phyloP scores from a whole-genome alignment of 352 stramenopile genomes.

The Thraustochytrium sp. region DNA sequence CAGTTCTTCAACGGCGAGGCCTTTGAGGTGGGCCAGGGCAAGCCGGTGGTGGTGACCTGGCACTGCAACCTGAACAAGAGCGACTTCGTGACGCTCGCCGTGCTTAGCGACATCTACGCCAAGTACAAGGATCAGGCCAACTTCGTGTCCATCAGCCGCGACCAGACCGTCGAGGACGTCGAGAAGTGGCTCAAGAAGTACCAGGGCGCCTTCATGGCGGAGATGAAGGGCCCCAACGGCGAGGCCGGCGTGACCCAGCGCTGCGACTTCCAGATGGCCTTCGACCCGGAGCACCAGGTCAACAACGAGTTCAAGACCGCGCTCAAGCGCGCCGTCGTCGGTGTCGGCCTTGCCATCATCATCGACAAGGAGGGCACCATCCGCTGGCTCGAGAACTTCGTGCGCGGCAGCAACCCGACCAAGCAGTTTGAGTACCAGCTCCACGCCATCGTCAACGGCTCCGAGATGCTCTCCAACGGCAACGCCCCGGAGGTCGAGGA shows the following conservation, averaged over 20 bases:
- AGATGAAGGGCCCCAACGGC: slow-evolving; percentile 30
- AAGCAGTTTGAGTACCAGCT: slow-evolving; percentile 45
- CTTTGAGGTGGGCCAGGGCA: slow-evolving; percentile 1
- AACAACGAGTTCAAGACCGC: slow-evolving; percentile 42
- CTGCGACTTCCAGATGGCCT: slow-evolving; percentile 42
- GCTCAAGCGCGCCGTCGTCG: slow-evolving; percentile 35
- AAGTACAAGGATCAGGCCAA: slow-evolving; percentile 39
- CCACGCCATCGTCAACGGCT: slow-evolving; percentile 19
- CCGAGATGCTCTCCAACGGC: slow-evolving; percentile 36
- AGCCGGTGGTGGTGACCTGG: slow-evolving; percentile 14
- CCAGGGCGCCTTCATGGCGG: slow-evolving; percentile 12
- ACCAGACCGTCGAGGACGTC: slow-evolving; percentile 15
- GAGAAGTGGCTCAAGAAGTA: slow-evolving; percentile 46
- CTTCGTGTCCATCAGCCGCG: slow-evolving; percentile 32
- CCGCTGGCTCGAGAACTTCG: slow-evolving; percentile 35
- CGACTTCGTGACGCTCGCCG: slow-evolving; percentile 26
- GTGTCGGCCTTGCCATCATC: slow-evolving; percentile 41
- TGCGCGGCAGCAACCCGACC: slow-evolving; percentile 23
- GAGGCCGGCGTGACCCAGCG: not conserved
- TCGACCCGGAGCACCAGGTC: slow-evolving; percentile 20
- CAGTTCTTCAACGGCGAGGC: slow-evolving; percentile 24
- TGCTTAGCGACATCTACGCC: slow-evolving; percentile 29
- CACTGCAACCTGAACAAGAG: slow-evolving; percentile 45
- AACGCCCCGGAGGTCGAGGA: slow-evolving; percentile 33
- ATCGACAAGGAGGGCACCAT: slow-evolving; percentile 36